phyloP scores from a whole-genome alignment of 1,284 basidiomycete species.

The Albatrellus sp. region DNA sequence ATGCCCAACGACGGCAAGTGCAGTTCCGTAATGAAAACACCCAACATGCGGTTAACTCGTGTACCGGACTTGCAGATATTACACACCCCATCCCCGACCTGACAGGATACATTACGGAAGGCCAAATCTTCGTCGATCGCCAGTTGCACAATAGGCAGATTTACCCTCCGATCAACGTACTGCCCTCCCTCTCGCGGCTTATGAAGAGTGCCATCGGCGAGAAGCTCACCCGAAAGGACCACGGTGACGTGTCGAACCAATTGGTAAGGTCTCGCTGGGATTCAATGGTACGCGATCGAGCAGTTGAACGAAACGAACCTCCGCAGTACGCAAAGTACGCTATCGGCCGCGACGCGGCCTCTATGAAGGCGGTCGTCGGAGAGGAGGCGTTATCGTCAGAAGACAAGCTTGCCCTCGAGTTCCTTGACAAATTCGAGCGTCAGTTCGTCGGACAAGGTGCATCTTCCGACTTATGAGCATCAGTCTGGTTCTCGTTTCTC shows the following conservation, averaged over 20 bases:
- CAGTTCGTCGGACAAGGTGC: constrained; percentile 90
- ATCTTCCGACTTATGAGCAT: constrained; percentile 12
- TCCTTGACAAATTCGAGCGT: constrained; percentile 89
- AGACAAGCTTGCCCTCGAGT: constrained; percentile 89
- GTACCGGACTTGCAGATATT: constrained; percentile 59
- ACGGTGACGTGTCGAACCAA: constrained; percentile 98
- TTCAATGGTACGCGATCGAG: constrained; percentile 4
- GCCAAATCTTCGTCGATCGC: constrained; percentile 98
- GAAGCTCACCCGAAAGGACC: constrained; percentile 94
- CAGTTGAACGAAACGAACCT: too few relatives aligned
- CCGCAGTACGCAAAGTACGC: constrained; percentile 90
- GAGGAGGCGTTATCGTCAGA: constrained; percentile 93
- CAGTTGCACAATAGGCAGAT: constrained; percentile 91
- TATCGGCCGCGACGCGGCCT: constrained; percentile 92
- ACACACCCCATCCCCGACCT: constrained; percentile 99
- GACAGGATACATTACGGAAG: constrained; percentile 98
- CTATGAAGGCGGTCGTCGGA: constrained; percentile 99
- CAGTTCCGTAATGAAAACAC: constrained; percentile 9
- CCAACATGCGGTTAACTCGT: constrained; percentile 9
- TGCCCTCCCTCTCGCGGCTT: constrained; percentile 94
- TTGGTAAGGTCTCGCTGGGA: constrained; percentile 41
- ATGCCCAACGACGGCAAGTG: constrained; percentile 97
- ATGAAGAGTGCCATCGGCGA: constrained; percentile 99
- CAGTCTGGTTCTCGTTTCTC: not conserved
- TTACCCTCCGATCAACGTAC: constrained; percentile 99